Base-by-base conservation (phyloP, 1,139 yeast species). In the Yamadazyma membranifaciens region DNA sequence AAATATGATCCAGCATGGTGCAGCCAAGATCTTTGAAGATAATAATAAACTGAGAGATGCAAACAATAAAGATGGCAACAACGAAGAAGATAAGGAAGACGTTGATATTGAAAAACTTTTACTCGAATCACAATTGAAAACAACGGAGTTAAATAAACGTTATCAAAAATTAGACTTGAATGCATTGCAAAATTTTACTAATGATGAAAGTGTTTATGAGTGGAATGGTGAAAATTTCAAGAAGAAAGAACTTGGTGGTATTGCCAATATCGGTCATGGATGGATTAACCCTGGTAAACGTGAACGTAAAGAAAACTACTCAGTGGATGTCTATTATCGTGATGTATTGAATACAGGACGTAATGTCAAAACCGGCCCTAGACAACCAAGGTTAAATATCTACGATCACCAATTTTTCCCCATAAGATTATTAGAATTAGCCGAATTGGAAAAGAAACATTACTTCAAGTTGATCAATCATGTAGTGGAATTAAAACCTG, bases 201-300 rank as follows among this genome's bases (percentile, higher is more conserved):
- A 71, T 45, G 77, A 79, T 35, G 78, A 70, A 43, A 82, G 89
- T 2, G 89, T 87, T 6, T 85, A 85, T 59, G 92, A 85, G 60
- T 85, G 95, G 95, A 83, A 85, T 59, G 95, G 95, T 36, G 81
- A 83, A 48, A 84, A 83, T 54, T 85, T 84, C 65, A 83, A 83
- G 60, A 84, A 83, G 68, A 82, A 81, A 50, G 52, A 50, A 17
- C 73, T 73, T 30, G 63, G 67, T 35, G 59, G 73, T 31, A 60
- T 66, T 36, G 52, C 67, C 22, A 63, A 60, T 43, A 62, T 72
- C 42, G 75, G 74, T 16, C 77, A 71, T 47, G 78, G 69, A 9
- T 83, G 87, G 87, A 80, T 84, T 45, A 80, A 83, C 46, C 89
- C 91, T 2, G 77, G 87, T 1, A 84, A 83, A 55, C 75, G 94